Percentiles rank a stretch among this genome's conserved stretches.
These are phyloP conservation scores for Russula compacta DNA, from an alignment of 768 basidiomycete genomes.

Conservation along the genomic window DNA sequence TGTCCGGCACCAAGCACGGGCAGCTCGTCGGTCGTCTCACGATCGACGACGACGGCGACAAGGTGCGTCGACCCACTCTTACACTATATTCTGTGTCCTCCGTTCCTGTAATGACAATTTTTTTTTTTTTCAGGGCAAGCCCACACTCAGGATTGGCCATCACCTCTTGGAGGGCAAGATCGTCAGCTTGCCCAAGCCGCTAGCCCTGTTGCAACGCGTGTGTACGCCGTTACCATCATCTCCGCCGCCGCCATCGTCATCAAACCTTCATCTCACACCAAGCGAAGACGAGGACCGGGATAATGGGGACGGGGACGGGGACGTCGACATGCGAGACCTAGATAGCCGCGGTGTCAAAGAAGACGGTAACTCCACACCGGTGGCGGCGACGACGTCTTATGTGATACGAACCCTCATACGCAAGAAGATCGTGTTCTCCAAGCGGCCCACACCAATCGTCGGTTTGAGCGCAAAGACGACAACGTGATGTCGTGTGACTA, in stretches of 20 bases:
- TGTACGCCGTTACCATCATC: slow-evolving; percentile 17
- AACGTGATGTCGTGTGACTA: neutral
- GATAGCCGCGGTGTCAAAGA: slow-evolving; percentile 16
- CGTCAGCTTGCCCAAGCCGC: slow-evolving; percentile 63
- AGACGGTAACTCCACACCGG: neutral
- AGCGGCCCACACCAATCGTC: slow-evolving; percentile 69
- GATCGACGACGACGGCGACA: slow-evolving; percentile 40
- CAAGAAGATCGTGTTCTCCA: slow-evolving; percentile 76
- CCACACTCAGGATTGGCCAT: slow-evolving; percentile 76
- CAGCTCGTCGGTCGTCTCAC: slow-evolving; percentile 71
- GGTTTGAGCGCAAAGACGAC: slow-evolving; percentile 18
- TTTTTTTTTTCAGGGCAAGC: slow-evolving; percentile 45
- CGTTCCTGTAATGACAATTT: neutral
- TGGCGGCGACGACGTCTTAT: slow-evolving; percentile 23
- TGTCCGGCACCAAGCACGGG: slow-evolving; percentile 58
- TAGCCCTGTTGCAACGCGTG: slow-evolving; percentile 59
- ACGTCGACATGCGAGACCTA: slow-evolving; percentile 21
- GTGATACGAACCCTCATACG: slow-evolving; percentile 58
- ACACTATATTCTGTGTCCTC: neutral
- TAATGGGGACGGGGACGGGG: neutral
- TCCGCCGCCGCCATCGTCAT: neutral
- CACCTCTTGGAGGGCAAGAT: slow-evolving; percentile 88
- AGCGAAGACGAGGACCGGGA: slow-evolving; percentile 8
- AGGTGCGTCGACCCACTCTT: slow-evolving; percentile 33
- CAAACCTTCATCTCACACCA: neutral